Percentiles rank a stretch among this genome's conserved stretches.
These are phyloP conservation scores for Acer negundo DNA, from an alignment of 345 rosid species.

Conservation along the genomic window DNA sequence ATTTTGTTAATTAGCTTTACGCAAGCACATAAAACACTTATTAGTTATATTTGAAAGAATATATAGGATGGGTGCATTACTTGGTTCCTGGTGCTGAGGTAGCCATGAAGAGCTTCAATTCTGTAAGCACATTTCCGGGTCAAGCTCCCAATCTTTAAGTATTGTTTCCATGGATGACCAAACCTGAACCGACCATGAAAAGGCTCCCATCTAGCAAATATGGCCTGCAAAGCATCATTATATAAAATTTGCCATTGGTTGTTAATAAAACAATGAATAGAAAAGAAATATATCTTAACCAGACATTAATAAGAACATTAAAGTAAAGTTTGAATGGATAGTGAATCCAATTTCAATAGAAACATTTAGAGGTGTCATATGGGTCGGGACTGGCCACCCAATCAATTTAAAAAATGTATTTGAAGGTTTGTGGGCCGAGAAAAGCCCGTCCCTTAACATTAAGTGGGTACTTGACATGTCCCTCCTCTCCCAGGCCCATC, in stretches of 20 bases:
- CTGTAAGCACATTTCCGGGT: slow-evolving; percentile 41
- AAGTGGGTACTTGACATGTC: no score
- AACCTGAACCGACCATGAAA: slow-evolving; percentile 39
- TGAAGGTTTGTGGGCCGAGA: no score
- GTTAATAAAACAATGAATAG: no score
- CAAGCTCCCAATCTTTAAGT: slow-evolving; percentile 31
- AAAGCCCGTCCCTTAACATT: no score
- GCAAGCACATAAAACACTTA: neutral
- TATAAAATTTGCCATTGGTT: no score
- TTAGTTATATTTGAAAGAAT: slow-evolving; percentile 18
- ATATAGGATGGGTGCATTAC: neutral
- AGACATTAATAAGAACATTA: no score
- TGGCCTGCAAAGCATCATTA: slow-evolving; percentile 26
- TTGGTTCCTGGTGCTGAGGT: slow-evolving; percentile 4
- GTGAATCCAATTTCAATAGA: neutral
- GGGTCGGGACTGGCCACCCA: no score
- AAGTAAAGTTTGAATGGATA: no score
- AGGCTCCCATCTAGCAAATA: slow-evolving; percentile 48
- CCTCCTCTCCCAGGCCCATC: no score
- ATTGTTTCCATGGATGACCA: slow-evolving; percentile 48
- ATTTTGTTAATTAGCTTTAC: neutral
- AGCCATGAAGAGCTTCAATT: slow-evolving; percentile 34
- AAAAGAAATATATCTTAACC: no score
- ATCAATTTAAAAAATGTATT: no score
- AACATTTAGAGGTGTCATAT: no score